Base-by-base conservation (phyloP, 2,329 filamentous ascomycete genomes). In the Lecanicillium sp. region DNA sequence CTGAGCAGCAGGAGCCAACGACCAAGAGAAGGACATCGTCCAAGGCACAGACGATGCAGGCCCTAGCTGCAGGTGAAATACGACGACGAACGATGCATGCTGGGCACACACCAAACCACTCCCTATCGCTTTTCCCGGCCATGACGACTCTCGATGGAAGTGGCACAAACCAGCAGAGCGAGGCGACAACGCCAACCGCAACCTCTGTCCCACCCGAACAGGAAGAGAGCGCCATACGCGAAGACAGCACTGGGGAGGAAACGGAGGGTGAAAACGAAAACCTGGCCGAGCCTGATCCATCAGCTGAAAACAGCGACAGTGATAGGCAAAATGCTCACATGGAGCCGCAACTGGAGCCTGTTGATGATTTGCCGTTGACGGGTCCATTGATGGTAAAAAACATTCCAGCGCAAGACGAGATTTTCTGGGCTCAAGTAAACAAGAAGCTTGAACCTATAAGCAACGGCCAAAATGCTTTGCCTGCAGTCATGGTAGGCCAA, bases 41-140 rank as follows among this genome's bases (percentile, higher is more conserved):
- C 4, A 65, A 63, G 37, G 60, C 64, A 27, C 57, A 64, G 37
- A 69, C 69, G 3, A 54, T 70, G 37, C 58, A 70, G 44, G 62
- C 63, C 8, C 57, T 75, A 27, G 62, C 60, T 17, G 68, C 67
- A 7, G 61, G 67, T 5, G 73, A 71, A 48, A 61, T 63, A 31
- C 62, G 60, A 35, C 65, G 76, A 32, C 65, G 78, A 29, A 77
- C 67, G 1, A 73, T 80, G 67, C 70, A 80, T 52, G 76, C 76
- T 15, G 76, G 76, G 1, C 76, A 80, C 53, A 80, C 76, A 2
- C 76, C 76, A 6, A 78, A 68, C 36, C 75, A 78, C 51, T 76
- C 73, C 1, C 58, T 77, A 9, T 75, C 75, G 4, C 55, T 68
- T 3, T 55, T 75, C 13, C 62, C 64, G 5, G 70, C 67, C 9